Evolutionary conservation across 1,284 basidiomycete genomes (phyloP).

Genomic region (Ganoderma boninense): DNA sequence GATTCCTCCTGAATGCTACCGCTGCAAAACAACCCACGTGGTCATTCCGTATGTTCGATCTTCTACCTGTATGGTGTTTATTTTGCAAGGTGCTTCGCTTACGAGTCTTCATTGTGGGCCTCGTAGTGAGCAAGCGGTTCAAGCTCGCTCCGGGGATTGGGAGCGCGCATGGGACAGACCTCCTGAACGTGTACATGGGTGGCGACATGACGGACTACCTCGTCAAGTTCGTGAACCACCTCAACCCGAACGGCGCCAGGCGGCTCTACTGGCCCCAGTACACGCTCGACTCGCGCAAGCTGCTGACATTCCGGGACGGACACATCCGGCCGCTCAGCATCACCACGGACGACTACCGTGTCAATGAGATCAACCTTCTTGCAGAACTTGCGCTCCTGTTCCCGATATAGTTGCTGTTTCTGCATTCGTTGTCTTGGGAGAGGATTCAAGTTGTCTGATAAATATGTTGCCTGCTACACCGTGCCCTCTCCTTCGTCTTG

Average conservation of each 20-base stretch:
- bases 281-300: constrained; percentile 24
- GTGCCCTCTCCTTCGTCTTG: neutral
- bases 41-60: constrained; percentile 51
- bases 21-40: constrained; percentile 55
- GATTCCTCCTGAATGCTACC: constrained; percentile 41
- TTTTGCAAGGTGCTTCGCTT: too few relatives aligned
- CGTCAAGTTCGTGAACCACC: constrained; percentile 38
- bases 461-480: too few relatives aligned
- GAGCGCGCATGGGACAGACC: constrained; percentile 40
- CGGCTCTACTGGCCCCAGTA: constrained; percentile 34
- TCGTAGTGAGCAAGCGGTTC: constrained; percentile 53
- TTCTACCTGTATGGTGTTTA: neutral
- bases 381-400: constrained; percentile 47
- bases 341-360: constrained; percentile 43
- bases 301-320: constrained; percentile 38
- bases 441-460: neutral
- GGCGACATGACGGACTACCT: constrained; percentile 37
- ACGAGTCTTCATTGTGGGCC: neutral
- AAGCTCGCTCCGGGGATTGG: constrained; percentile 53
- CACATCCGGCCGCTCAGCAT: constrained; percentile 32
- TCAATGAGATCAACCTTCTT: constrained; percentile 48
- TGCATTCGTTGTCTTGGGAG: neutral
- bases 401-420: constrained; percentile 39
- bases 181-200: constrained; percentile 34
- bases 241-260: constrained; percentile 38